phyloP scores from a whole-genome alignment of 805 yeast species.

The Myxozyma geophila region DNA sequence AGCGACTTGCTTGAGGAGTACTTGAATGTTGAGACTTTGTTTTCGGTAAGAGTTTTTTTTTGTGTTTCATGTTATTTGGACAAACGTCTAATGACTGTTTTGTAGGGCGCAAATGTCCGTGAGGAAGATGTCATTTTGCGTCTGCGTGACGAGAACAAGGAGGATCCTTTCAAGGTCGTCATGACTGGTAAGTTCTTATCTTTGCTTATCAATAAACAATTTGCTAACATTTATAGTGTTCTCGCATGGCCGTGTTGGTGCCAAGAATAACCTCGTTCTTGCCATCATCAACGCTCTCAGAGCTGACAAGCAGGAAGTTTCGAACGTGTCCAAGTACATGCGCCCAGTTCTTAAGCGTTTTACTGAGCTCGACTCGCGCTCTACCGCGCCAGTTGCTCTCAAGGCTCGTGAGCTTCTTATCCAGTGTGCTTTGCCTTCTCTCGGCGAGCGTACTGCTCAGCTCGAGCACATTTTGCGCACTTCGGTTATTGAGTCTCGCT shows the following conservation, averaged over 20 bases:
- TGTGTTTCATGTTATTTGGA: background rate
- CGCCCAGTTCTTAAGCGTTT: slow-evolving; percentile 74
- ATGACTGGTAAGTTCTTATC: slow-evolving; percentile 41
- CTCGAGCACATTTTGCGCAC: slow-evolving; percentile 92
- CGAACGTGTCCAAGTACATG: slow-evolving; percentile 62
- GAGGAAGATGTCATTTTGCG: slow-evolving; percentile 88
- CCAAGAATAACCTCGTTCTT: slow-evolving; percentile 85
- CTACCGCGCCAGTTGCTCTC: slow-evolving; percentile 89
- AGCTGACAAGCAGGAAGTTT: slow-evolving; percentile 32
- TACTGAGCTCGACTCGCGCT: slow-evolving; percentile 87
- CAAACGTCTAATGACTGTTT: background rate
- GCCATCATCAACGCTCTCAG: slow-evolving; percentile 85
- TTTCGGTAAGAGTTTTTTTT: slow-evolving; percentile 48
- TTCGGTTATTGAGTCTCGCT: slow-evolving; percentile 84
- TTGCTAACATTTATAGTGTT: slow-evolving; percentile 51
- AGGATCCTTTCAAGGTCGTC: slow-evolving; percentile 74
- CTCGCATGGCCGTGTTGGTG: slow-evolving; percentile 91
- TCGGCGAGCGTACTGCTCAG: slow-evolving; percentile 95
- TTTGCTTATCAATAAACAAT: background rate
- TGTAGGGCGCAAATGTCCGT: slow-evolving; percentile 64
- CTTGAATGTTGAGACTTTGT: slow-evolving; percentile 74
- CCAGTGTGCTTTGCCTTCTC: slow-evolving; percentile 95
- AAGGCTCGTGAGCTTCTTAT: slow-evolving; percentile 95
- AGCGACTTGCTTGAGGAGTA: slow-evolving; percentile 72
- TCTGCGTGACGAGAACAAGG: slow-evolving; percentile 85